phyloP scores from a whole-genome alignment of 257 asterid species.

The Lycium barbarum region DNA sequence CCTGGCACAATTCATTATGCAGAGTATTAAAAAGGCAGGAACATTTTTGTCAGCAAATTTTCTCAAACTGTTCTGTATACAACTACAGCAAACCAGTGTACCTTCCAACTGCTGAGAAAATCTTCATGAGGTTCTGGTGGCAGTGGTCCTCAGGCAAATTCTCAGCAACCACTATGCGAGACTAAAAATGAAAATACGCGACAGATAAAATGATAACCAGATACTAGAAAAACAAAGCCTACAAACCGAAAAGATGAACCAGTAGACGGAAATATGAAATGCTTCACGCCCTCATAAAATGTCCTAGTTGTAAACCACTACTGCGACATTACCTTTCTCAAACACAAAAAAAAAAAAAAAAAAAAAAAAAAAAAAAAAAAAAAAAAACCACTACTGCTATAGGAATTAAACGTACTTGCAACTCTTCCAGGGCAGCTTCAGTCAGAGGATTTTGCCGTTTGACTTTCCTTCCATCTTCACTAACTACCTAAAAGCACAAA shows the following conservation, averaged over 20 bases:
- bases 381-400: neutral
- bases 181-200: constrained; percentile 44
- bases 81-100: constrained; percentile 38
- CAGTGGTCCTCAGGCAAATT: constrained; percentile 92
- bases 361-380: too few species aligned
- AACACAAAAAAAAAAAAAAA: too few species aligned
- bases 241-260: constrained; percentile 1
- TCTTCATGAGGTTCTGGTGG: constrained; percentile 90
- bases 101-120: constrained; percentile 90
- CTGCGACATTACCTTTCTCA: neutral
- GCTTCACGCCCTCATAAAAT: constrained; percentile 39
- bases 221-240: constrained; percentile 27
- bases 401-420: constrained; percentile 63
- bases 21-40: constrained; percentile 16
- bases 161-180: constrained; percentile 83
- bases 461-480: constrained; percentile 87
- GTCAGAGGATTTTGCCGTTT: constrained; percentile 70
- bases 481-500: constrained; percentile 62
- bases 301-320: constrained; percentile 12
- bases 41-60: neutral
- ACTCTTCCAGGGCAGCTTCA: constrained; percentile 81
- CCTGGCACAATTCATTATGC: constrained; percentile 49
- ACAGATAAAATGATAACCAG: constrained; percentile 28
- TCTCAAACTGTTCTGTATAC: neutral
- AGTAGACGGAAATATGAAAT: constrained; percentile 14